Conservation (phyloP, 768 basidiomycete genomes). For the Tulasnella sp. region DNA sequence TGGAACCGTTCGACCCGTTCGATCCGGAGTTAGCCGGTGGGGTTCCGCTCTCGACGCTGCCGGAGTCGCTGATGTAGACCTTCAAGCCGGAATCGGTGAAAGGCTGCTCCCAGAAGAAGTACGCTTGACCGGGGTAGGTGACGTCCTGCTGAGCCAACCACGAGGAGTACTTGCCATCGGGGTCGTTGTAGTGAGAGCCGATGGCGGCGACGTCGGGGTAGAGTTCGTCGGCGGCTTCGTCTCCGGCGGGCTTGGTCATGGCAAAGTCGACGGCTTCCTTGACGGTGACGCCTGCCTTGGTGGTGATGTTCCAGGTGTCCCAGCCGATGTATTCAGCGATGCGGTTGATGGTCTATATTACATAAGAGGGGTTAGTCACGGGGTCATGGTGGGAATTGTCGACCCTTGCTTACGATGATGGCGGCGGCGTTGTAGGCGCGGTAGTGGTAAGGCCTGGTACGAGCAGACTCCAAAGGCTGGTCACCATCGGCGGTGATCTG, state of each 20-base stretch:
- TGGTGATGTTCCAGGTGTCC: constrained; percentile 33
- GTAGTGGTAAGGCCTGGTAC: constrained; percentile 36
- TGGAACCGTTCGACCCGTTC: background rate
- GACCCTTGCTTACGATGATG: constrained; percentile 30
- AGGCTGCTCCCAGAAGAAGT: constrained; percentile 23
- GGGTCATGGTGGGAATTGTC: no score
- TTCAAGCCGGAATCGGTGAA: constrained; percentile 20
- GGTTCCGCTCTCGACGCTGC: background rate
- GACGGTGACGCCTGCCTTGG: constrained; percentile 31
- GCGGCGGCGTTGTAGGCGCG: constrained; percentile 35
- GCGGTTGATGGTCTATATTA: constrained; percentile 31
- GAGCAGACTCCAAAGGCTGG: constrained; percentile 34
- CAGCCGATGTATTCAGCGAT: constrained; percentile 33
- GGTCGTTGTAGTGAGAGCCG: constrained; percentile 15
- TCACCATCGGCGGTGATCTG: constrained; percentile 36
- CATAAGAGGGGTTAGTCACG: no score
- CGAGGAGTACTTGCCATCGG: constrained; percentile 17
- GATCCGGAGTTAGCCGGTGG: background rate
- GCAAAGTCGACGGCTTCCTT: constrained; percentile 35
- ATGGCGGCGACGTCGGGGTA: constrained; percentile 25
- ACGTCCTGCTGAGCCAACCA: constrained; percentile 21
- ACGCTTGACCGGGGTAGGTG: constrained; percentile 13
- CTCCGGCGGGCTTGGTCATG: constrained; percentile 30
- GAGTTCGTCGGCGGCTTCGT: constrained; percentile 18
- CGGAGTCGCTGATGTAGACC: constrained; percentile 4